Conservation (phyloP, 2,329 filamentous ascomycete genomes). For the Aspergillus pseudoviridinutans region DNA sequence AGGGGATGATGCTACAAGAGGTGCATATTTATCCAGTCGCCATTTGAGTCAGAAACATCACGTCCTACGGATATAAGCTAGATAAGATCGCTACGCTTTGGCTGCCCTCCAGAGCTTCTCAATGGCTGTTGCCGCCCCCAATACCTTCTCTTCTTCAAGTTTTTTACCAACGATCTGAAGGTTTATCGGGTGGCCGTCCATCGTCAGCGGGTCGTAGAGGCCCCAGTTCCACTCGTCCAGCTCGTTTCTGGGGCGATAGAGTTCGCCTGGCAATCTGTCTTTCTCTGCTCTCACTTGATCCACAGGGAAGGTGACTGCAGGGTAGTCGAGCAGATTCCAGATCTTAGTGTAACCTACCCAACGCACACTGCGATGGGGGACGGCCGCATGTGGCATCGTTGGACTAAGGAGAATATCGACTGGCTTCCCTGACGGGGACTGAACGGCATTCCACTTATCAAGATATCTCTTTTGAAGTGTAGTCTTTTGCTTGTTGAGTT, state of each 20-base stretch:
- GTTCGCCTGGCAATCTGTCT: slow-evolving; percentile 32
- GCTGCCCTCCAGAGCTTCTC: slow-evolving; percentile 22
- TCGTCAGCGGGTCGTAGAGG: slow-evolving; percentile 43
- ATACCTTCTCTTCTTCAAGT: slow-evolving; percentile 54
- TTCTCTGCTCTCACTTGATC: slow-evolving; percentile 44
- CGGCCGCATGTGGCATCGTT: slow-evolving; percentile 57
- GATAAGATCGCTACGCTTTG: not conserved
- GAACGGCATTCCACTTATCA: slow-evolving; percentile 53
- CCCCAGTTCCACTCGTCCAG: slow-evolving; percentile 51
- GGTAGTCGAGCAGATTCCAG: slow-evolving; percentile 61
- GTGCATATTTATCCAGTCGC: too few species aligned
- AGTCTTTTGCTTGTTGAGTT: slow-evolving; percentile 58
- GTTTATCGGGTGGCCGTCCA: slow-evolving; percentile 47
- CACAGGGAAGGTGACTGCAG: slow-evolving; percentile 54
- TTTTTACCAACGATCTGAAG: slow-evolving; percentile 52
- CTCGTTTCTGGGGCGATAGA: slow-evolving; percentile 47
- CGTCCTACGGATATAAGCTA: not conserved
- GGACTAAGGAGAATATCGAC: slow-evolving; percentile 58
- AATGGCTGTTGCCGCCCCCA: slow-evolving; percentile 40
- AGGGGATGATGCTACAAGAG: not conserved
- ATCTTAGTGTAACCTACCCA: slow-evolving; percentile 60
- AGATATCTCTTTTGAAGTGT: slow-evolving; percentile 54
- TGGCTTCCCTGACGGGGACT: slow-evolving; percentile 42
- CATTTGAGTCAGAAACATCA: not conserved
- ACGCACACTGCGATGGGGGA: slow-evolving; percentile 40